Conservation (phyloP, 2,329 filamentous ascomycete genomes). For the Aspergillus phoenicis region DNA sequence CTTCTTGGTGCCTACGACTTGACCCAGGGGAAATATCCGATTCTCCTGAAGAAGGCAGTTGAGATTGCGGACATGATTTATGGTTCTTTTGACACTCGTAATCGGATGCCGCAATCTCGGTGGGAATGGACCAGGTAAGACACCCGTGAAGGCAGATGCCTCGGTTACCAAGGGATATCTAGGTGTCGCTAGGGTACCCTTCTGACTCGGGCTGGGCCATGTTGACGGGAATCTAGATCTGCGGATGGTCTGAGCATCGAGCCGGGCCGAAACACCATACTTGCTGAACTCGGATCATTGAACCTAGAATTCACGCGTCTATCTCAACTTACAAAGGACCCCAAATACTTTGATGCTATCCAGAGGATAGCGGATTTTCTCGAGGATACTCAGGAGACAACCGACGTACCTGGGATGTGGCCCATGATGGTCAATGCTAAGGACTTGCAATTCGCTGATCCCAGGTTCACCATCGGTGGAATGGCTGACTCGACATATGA, state of each 20-base stretch:
- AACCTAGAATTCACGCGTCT: conserved; percentile 90
- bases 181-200: neutral
- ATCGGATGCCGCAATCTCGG: conserved; percentile 83
- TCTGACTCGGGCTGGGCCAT: neutral
- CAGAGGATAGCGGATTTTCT: conserved; percentile 80
- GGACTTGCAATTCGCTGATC: conserved; percentile 31
- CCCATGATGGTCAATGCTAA: conserved; percentile 70
- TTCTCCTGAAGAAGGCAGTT: conserved; percentile 76
- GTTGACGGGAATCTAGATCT: conserved; percentile 26
- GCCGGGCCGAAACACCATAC: conserved; percentile 64
- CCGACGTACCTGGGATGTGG: conserved; percentile 76
- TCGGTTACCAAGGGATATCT: neutral
- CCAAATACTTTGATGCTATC: conserved; percentile 87
- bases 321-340: conserved; percentile 77
- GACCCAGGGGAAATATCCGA: conserved; percentile 68
- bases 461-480: conserved; percentile 47
- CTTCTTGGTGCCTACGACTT: conserved; percentile 84
- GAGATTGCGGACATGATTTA: conserved; percentile 81
- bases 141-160: neutral
- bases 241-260: conserved; percentile 32
- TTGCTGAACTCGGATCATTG: conserved; percentile 75
- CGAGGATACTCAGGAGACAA: conserved; percentile 71
- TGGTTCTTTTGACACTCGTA: conserved; percentile 85
- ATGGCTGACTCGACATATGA: conserved; percentile 55
- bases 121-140: conserved; percentile 72